phyloP scores from a whole-genome alignment of 192 early-diverging fungal species.

The Gonapodya prolifera region DNA sequence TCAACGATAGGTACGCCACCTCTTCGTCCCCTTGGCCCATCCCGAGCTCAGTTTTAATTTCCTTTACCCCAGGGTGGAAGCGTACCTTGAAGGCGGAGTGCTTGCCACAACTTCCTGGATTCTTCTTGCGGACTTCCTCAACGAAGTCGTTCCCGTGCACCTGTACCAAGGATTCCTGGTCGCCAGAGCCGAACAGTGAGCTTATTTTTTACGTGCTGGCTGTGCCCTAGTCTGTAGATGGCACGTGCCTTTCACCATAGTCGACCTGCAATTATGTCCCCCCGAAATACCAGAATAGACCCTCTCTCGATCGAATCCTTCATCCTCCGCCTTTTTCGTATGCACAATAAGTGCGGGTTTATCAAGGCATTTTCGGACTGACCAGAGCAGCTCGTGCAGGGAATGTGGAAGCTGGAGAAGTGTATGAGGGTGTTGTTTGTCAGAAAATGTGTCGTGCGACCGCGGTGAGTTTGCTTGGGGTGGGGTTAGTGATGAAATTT shows the following conservation, averaged over 20 bases:
- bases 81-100: conserved; percentile 74
- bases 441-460: conserved; percentile 77
- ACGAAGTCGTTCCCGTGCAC: conserved; percentile 55
- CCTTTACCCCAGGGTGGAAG: no score
- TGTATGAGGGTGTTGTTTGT: conserved; percentile 66
- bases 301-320: conserved; percentile 80
- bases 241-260: no score
- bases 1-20: no score
- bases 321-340: conserved; percentile 66
- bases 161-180: conserved; percentile 75
- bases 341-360: conserved; percentile 71
- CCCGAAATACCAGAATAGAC: no score
- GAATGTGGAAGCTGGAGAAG: conserved; percentile 80
- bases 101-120: conserved; percentile 78
- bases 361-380: conserved; percentile 89
- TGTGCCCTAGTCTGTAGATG: no score
- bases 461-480: no score
- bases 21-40: no score
- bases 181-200: conserved; percentile 68
- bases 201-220: no score
- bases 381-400: conserved; percentile 64
- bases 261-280: no score
- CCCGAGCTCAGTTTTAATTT: no score
- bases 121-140: conserved; percentile 80
- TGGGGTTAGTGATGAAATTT: no score